A percentile compares a stretch with the other conserved stretches of the same genome.
Conservation (phyloP, 768 basidiomycete species). For the Mycena vitilis region DNA sequence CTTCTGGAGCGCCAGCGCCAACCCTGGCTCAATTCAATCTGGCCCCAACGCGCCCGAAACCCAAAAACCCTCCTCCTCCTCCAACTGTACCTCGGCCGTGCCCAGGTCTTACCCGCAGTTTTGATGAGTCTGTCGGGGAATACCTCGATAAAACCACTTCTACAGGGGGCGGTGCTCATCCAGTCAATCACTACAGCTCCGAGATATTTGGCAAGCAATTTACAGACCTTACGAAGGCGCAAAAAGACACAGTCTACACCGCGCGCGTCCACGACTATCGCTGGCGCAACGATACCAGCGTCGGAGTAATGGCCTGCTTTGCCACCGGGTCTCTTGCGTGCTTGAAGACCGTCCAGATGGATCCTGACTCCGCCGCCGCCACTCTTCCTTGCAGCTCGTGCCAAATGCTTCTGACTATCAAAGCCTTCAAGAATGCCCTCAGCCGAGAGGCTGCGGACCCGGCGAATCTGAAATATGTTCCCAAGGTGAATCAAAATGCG, state of each 20-base stretch:
- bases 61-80: not conserved
- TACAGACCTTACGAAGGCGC: not conserved
- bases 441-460: not conserved
- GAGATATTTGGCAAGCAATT: not conserved
- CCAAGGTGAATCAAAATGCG: not conserved
- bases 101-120: slow-evolving; percentile 4
- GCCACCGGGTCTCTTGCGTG: too few species aligned
- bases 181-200: not conserved
- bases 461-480: slow-evolving; percentile 3
- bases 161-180: not conserved
- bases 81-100: not conserved
- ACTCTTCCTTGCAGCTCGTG: not conserved
- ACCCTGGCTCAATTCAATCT: not conserved
- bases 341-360: slow-evolving; percentile 5
- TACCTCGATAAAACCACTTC: slow-evolving; percentile 7
- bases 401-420: not conserved
- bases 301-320: slow-evolving; percentile 12
- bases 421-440: slow-evolving; percentile 1
- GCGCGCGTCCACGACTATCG: not conserved
- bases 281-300: slow-evolving; percentile 16
- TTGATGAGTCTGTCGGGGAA: not conserved
- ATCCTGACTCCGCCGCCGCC: not conserved
- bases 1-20: not conserved
- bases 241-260: not conserved
- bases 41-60: not conserved